phyloP scores from a whole-genome alignment of 129 eudicot genomes.

The Flaveria brownii region DNA sequence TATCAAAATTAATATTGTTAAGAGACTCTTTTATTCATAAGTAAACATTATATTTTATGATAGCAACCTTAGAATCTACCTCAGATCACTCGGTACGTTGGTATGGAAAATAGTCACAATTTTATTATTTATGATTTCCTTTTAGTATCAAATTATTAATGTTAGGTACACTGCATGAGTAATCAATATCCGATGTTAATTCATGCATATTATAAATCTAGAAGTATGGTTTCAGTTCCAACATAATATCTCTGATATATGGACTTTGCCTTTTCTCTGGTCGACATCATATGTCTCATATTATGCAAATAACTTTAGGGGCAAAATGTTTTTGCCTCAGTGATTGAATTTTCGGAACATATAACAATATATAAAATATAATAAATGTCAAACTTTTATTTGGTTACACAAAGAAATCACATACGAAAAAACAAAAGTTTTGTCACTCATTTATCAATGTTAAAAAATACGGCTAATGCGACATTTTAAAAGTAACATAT shows the following conservation, averaged over 20 bases:
- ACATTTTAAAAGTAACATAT: too few relatives aligned
- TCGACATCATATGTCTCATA: constrained; percentile 23
- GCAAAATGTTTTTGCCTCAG: not conserved
- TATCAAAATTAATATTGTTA: too few relatives aligned
- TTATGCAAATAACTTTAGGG: constrained; percentile 16
- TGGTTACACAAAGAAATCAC: not conserved
- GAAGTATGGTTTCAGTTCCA: constrained; percentile 8
- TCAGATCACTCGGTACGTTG: too few relatives aligned
- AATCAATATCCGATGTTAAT: constrained; percentile 26
- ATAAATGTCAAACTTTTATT: not conserved
- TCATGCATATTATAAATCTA: constrained; percentile 19
- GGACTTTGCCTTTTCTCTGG: constrained; percentile 24
- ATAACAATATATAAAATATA: not conserved
- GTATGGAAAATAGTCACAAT: too few relatives aligned
- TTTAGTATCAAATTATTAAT: not conserved
- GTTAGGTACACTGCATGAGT: constrained; percentile 20
- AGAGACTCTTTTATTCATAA: too few relatives aligned
- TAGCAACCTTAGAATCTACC: too few relatives aligned
- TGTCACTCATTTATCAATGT: not conserved
- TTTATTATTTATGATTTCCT: not conserved
- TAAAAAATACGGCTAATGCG: not conserved
- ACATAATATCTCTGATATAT: constrained; percentile 22
- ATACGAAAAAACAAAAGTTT: not conserved
- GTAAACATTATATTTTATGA: too few relatives aligned
- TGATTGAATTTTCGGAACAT: not conserved